Conservation (phyloP, 805 yeast genomes). For the Cyberlindnera maclurae region DNA sequence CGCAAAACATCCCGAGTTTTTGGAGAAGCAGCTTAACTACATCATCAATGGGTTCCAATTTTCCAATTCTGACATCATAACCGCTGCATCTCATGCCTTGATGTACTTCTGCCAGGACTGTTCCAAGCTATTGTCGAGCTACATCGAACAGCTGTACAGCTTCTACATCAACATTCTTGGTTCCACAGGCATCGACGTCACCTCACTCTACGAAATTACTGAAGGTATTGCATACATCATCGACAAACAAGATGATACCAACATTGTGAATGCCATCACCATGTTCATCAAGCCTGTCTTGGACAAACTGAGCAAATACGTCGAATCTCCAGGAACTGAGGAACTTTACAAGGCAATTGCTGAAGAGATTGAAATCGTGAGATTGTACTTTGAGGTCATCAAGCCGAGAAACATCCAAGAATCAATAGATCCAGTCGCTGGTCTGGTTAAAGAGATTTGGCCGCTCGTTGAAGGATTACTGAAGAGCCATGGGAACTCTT, state of each 20-base stretch:
- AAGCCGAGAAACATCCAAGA: constrained; percentile 31
- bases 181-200: constrained; percentile 48
- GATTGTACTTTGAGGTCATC: constrained; percentile 52
- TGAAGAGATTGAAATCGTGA: constrained; percentile 65
- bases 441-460: constrained; percentile 50
- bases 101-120: constrained; percentile 96
- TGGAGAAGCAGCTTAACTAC: constrained; percentile 79
- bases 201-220: constrained; percentile 69
- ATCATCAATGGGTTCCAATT: constrained; percentile 66
- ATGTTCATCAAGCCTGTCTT: constrained; percentile 66
- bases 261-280: constrained; percentile 44
- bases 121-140: constrained; percentile 52
- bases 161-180: constrained; percentile 53
- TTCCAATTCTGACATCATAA: constrained; percentile 39
- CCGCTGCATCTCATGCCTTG: constrained; percentile 89
- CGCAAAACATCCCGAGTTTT: constrained; percentile 68
- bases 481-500: constrained; percentile 47
- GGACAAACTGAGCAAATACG: constrained; percentile 32
- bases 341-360: constrained; percentile 45
- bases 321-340: constrained; percentile 24
- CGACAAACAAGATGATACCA: constrained; percentile 47
- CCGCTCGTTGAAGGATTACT: constrained; percentile 47
- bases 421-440: constrained; percentile 42
- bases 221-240: constrained; percentile 88
- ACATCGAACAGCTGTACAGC: constrained; percentile 65